Evolutionary conservation across 495 filamentous ascomycete genomes (phyloP), one percentile per base, ranked within the genome.

Genomic region (Glarea lozoyensis): DNA sequence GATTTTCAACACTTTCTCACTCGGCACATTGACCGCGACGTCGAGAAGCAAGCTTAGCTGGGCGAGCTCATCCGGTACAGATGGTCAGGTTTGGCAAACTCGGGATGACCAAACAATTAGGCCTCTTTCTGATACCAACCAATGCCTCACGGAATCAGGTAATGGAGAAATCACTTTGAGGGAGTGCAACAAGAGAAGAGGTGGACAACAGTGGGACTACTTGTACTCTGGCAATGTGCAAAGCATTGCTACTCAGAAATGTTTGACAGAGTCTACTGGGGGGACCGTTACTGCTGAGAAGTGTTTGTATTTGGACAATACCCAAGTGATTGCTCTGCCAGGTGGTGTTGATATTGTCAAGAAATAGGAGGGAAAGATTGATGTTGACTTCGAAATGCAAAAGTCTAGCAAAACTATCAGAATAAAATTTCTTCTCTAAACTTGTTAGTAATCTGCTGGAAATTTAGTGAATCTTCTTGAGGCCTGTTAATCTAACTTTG

Each of bases 1-100:
- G 44, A 36, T 52, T 16, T 52, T 52, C 39, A 52, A 52, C 18
- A 52, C 49, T 1, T 46, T 17, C 20, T 52, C 49, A 7, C 44
- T 52, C 7, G 35, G 15, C 10, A 34, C 31, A 15, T 35, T 52
- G 24, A 47, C 43, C 29, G 11, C 35, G 10, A 22, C 23, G 12
- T n/a, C n/a, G n/a, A 21, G 21, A 15, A 12, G 10, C 4, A 16
- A 20, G 11, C 12, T 52, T 7, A 23, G 34, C 3, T 52, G 38
- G 39, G 24, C 49, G 9, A 43, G 36, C n/a, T 39, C 43, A 4
- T 40, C 49, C 13, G 49, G 20, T 10, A 20, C 43, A 9, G 44
- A 52, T 41, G 43, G 43, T 9, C 49, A 52, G 36, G 40, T 48
- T 1, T 52, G 49, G 49, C 49, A 47, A 24, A 41, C 39, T 2